These are phyloP conservation scores for Brasilioporus rufonigricans DNA, from an alignment of 768 basidiomycete genomes.

Conservation along the genomic window DNA sequence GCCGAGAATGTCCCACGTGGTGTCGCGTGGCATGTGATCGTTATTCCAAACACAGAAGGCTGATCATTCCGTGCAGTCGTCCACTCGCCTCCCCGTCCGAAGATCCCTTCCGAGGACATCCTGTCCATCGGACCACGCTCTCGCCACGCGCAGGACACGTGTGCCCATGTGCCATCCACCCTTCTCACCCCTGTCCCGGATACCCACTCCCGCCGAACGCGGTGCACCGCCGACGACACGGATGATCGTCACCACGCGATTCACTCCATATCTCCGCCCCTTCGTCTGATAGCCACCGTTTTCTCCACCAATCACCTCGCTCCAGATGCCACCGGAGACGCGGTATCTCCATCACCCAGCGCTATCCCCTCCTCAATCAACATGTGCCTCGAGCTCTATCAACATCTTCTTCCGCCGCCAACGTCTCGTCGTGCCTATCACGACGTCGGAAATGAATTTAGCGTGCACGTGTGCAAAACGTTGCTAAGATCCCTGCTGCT, in stretches of 20 bases:
- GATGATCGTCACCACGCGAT: no score
- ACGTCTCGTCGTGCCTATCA: background rate
- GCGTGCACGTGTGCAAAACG: constrained; percentile 1
- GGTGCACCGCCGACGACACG: no score
- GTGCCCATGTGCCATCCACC: constrained; percentile 11
- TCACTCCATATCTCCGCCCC: background rate
- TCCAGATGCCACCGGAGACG: background rate
- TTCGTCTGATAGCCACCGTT: no score
- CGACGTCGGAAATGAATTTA: constrained; percentile 10
- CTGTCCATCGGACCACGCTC: no score
- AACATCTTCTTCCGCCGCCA: background rate
- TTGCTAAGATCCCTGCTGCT: background rate
- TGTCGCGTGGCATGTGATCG: constrained; percentile 22
- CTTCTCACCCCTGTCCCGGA: background rate
- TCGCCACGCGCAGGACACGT: constrained; percentile 14
- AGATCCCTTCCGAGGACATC: background rate
- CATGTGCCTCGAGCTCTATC: background rate
- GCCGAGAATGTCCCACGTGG: constrained; percentile 23
- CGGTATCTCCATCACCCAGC: no score
- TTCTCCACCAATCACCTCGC: background rate
- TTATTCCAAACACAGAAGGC: background rate
- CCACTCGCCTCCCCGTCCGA: background rate
- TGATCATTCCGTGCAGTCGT: background rate
- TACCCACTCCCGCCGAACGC: no score
- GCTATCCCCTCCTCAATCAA: background rate